A percentile compares a stretch with the other conserved stretches of the same genome.
Conservation (phyloP, 2,329 filamentous ascomycete genomes). For the Eutypella sp. region DNA sequence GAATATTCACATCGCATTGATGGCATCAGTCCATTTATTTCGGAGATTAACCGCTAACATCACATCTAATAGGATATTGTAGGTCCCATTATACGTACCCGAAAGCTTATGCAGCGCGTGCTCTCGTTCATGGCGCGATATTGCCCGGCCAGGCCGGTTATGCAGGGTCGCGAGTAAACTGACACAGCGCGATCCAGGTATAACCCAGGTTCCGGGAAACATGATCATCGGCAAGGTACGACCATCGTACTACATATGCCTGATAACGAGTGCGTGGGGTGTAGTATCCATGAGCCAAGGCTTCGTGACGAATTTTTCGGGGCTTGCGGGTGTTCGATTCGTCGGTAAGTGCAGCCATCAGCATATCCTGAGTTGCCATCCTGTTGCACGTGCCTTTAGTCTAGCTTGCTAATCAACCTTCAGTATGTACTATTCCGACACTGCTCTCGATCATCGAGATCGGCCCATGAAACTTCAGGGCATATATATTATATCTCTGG, state of each 20-base stretch:
- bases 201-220: slow-evolving; percentile 14
- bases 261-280: slow-evolving; percentile 18
- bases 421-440: neutral
- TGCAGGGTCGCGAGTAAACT: neutral
- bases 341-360: slow-evolving; percentile 7
- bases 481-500: neutral
- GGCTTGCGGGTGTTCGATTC: slow-evolving; percentile 13
- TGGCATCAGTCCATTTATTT: neutral
- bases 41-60: neutral
- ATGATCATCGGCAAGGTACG: slow-evolving; percentile 15
- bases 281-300: slow-evolving; percentile 27
- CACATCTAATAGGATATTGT: neutral
- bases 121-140: no score
- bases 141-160: no score
- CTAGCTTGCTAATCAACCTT: no score
- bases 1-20: no score
- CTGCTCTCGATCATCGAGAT: neutral
- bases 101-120: no score
- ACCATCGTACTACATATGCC: slow-evolving; percentile 19
- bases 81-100: neutral
- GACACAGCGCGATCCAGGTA: neutral
- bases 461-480: no score
- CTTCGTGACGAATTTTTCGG: slow-evolving; percentile 20
- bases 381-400: no score
- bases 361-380: no score